Base-by-base conservation (phyloP, 495 filamentous ascomycete genomes). In the Cercophora samala region DNA sequence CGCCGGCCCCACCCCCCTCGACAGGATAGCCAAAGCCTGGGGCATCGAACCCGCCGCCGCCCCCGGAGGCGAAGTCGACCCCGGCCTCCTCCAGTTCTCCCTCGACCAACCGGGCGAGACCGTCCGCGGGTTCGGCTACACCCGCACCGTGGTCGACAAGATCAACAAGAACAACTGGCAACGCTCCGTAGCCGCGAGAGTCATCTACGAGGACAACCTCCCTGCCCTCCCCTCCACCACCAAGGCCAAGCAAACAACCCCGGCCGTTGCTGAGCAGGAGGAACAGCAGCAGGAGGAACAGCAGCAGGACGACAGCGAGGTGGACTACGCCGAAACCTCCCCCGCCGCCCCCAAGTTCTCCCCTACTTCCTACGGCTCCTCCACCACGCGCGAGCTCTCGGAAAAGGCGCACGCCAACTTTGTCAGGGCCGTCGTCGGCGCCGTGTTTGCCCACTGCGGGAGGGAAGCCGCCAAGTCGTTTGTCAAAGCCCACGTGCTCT, bases 31-130 rank as follows among this genome's bases (percentile, higher is more conserved):
- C 0, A 79, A 82, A 42, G 91, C 93, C 78, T 99, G 95, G 94
- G 95, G 96, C 78, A 86, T 97, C 18, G 94, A 98, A 71, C 72
- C 80, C 51, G 95, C 91, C 18, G 90, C 91, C 8, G 87, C 85
- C 42, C 94, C 95, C 0, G 93, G 93, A 22, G 89, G 86, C 58
- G 92, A 98, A 78, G 94, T 98, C 64, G 93, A 99, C 76, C 90
- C 94, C 1, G 96, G 95, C 11, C 80, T 93, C n/a, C 83, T 99
- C 53, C 96, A 98, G 75, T 95, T 91, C 79, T 83, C 81, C 62
- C 77, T 85, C 58, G 60, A 89, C 46, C 76, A 81, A 37, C 85
- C 90, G 1, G 90, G 90, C 17, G 79, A 84, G 26, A 77, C 84
- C 46, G 69, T 82, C 68, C 53, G 60, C 29, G 71, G 58, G 65